Evolutionary conservation across 768 basidiomycete genomes (phyloP), one percentile per base, ranked within the genome.

Genomic region (Suillus variegatus): DNA sequence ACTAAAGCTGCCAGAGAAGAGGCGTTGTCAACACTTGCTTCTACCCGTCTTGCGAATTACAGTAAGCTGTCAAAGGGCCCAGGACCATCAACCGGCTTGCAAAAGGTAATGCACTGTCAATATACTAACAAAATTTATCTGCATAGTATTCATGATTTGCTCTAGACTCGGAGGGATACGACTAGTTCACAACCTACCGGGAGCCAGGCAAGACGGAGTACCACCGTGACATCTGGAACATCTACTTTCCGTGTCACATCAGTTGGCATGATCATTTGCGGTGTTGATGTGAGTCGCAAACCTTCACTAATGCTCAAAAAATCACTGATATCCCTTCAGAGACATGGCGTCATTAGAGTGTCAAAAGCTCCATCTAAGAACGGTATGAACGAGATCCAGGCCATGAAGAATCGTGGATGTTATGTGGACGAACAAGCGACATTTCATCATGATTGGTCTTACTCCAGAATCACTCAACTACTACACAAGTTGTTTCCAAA

Each of bases 321-420:
- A 36, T 60, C 20, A 47, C 51, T 52, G 9, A 52, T 8, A 38
- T 44, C 14, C 20, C 22, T 61, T 43, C 60, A 61, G 43, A 46
- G 12, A 44, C 25, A 61, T 44, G 60, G 60, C 13, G 3, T 16
- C 5, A 32, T 44, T 6, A 44, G 41, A 22, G 43, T 61, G 36
- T 28, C 43, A n/a, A 47, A 38, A 38, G 40, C 20, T 13, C 60
- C 60, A 61, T n/a, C 8, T 0, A 61, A 44, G 12, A 44, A 46
- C 3, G 16, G 41, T 44, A 6, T 32, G 20, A 32, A 32, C n/a
- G 40, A 61, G 41, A 38, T 61, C 25, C 60, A 61, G 46, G 35
- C 44, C n/a, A 44, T 62, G 46, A 62, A 62, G 43, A 62, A 62
- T 38, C 20, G 18, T 3, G 18, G 44, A 28, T 62, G 61, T 49